Conservation (phyloP, 2,329 filamentous ascomycete genomes). For the Neonectria coccinea region DNA sequence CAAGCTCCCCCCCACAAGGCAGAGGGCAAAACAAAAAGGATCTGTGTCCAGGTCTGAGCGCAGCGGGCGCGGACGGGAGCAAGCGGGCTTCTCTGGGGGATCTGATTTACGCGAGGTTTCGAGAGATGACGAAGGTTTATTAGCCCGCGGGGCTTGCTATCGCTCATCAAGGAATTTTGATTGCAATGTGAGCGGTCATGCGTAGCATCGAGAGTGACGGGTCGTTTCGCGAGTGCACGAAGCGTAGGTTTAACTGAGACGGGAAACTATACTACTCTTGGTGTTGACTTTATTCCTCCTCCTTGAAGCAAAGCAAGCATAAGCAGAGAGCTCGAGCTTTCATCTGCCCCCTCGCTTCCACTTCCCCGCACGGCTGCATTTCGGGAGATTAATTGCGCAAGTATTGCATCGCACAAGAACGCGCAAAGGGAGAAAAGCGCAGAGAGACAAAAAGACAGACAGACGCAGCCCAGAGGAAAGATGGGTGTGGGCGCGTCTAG, state of each 20-base stretch:
- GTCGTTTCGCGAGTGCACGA: slow-evolving; percentile 23
- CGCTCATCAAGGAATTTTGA: neutral
- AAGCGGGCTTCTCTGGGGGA: neutral
- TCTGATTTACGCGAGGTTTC: neutral
- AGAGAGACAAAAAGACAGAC: neutral
- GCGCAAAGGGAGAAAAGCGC: neutral
- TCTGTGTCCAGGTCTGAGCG: slow-evolving; percentile 1
- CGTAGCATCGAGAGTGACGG: slow-evolving; percentile 6
- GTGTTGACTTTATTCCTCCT: too few species aligned
- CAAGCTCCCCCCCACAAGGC: slow-evolving; percentile 4
- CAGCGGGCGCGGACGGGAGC: slow-evolving; percentile 1
- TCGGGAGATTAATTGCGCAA: slow-evolving; percentile 23
- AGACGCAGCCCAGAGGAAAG: neutral
- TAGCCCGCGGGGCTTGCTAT: neutral
- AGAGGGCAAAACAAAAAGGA: neutral
- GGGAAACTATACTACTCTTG: too few species aligned
- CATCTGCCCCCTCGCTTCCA: neutral
- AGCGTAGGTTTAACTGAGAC: neutral
- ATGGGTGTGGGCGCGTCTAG: slow-evolving; percentile 14
- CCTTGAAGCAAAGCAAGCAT: slow-evolving; percentile 2
- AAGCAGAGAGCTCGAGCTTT: neutral
- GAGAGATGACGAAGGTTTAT: neutral
- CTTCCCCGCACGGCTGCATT: slow-evolving; percentile 11
- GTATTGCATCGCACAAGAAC: slow-evolving; percentile 7
- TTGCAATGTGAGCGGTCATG: neutral